Evolutionary conservation across 2,329 filamentous ascomycete species (phyloP).

Genomic region (Metarhizium anisopliae): DNA sequence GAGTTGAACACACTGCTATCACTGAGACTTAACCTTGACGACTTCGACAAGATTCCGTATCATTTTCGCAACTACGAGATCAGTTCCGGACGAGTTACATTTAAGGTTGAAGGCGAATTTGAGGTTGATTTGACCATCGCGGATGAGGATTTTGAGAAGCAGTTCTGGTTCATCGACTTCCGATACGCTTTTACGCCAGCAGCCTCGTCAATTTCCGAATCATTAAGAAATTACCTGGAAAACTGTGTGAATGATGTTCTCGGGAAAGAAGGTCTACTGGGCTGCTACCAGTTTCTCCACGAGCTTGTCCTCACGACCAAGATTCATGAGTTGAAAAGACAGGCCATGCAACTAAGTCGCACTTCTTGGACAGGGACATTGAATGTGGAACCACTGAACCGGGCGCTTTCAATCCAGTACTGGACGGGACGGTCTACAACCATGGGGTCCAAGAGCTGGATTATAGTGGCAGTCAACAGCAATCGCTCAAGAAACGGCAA

Average conservation of each 20-base stretch:
- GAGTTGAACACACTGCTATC: slow-evolving; percentile 78
- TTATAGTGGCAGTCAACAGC: slow-evolving; percentile 75
- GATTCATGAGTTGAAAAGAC: slow-evolving; percentile 70
- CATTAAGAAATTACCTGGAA: slow-evolving; percentile 59
- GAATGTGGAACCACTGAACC: slow-evolving; percentile 68
- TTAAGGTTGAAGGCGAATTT: slow-evolving; percentile 74
- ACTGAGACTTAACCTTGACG: slow-evolving; percentile 75
- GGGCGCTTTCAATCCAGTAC: slow-evolving; percentile 82
- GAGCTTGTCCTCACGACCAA: slow-evolving; percentile 86
- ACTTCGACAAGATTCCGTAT: slow-evolving; percentile 66
- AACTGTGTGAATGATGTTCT: slow-evolving; percentile 63
- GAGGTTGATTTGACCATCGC: slow-evolving; percentile 89
- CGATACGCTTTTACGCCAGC: slow-evolving; percentile 72
- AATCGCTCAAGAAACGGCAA: slow-evolving; percentile 38
- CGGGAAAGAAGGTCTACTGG: slow-evolving; percentile 58
- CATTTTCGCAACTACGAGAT: slow-evolving; percentile 72
- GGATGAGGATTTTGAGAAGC: slow-evolving; percentile 71
- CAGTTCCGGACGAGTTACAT: slow-evolving; percentile 80
- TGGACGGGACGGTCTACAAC: slow-evolving; percentile 55
- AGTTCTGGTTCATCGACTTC: slow-evolving; percentile 92
- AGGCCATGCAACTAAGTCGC: slow-evolving; percentile 61
- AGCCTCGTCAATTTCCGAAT: slow-evolving; percentile 49
- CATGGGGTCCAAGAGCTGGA: slow-evolving; percentile 71
- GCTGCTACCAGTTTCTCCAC: slow-evolving; percentile 81
- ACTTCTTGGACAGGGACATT: slow-evolving; percentile 72